Conservation (phyloP, 1,284 basidiomycete species). For the Moesziomyces parantarcticus region DNA sequence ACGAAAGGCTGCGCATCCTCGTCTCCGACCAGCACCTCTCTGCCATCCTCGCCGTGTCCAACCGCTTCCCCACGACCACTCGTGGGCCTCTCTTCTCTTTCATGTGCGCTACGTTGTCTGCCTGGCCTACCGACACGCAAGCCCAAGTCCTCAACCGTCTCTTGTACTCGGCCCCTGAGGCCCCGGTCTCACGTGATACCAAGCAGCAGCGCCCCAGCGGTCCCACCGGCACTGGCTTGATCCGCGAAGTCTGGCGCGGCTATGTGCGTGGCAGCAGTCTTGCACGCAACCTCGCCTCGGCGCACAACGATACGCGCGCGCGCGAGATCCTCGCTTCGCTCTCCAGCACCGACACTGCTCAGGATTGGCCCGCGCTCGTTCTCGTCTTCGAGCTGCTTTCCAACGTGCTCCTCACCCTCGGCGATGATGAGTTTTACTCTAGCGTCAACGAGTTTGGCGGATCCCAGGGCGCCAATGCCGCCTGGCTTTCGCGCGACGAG, state of each 20-base stretch:
- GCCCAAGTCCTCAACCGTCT: conserved; percentile 50
- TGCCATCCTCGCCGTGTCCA: conserved; percentile 52
- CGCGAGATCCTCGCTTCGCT: conserved; percentile 34
- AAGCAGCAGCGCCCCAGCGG: conserved; percentile 16
- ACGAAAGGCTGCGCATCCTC: conserved; percentile 45
- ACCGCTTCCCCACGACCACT: conserved; percentile 49
- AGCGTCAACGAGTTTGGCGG: conserved; percentile 11
- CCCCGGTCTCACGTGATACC: conserved; percentile 1
- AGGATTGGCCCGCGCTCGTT: conserved; percentile 74
- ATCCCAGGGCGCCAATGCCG: conserved; percentile 10
- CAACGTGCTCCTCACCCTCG: conserved; percentile 87
- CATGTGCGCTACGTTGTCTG: conserved; percentile 51
- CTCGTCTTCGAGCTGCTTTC: conserved; percentile 86
- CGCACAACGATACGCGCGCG: conserved; percentile 25
- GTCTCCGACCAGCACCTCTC: conserved; percentile 54
- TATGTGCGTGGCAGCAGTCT: conserved; percentile 56
- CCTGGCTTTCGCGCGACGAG: conserved; percentile 80
- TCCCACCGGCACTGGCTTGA: conserved; percentile 43
- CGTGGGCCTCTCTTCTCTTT: conserved; percentile 59
- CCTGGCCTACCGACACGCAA: conserved; percentile 52
- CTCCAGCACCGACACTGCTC: conserved; percentile 1
- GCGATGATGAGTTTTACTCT: conserved; percentile 95
- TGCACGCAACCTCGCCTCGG: conserved; percentile 42
- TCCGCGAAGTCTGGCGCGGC: conserved; percentile 65
- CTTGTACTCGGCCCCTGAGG: conserved; percentile 24